Base-by-base conservation (phyloP, 1,284 basidiomycete genomes). In the Leccinum solheimii region DNA sequence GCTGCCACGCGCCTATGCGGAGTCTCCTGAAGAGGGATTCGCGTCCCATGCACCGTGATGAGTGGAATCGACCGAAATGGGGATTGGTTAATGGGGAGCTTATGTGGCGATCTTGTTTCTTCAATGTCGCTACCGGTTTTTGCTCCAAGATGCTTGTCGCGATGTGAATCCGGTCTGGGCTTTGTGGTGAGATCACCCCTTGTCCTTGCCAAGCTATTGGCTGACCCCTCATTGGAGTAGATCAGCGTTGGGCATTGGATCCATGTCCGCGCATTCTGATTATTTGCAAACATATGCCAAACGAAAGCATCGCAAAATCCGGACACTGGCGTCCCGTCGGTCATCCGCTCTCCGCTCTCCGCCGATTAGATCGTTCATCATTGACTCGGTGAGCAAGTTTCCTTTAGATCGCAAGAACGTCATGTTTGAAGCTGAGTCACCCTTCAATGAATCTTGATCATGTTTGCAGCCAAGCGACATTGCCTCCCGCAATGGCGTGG, bases 361-460 rank as follows among this genome's bases (percentile, higher is more conserved):
- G 27, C 36, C 1, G 10, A 30, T 21, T 19, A 36, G 53, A 16
- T 51, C 40, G 19, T 32, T 70, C 34, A 36, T 36, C 34, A 6
- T 45, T 45, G 71, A 38, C 38, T 32, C 63, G 56, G 56, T 67
- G 68, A 55, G 19, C 21, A 45, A 14, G 8, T 72, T 74, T 52
- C 63, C 62, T 9, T 19, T 71, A 9, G 51, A 56, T 32, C 59
- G 52, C 19, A 66, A 77, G 3, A 3, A 30, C 38, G 66, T 79
- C 63, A 81, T 81, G 23, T 86, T 85, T 66, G 81, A 78, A 61
- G 77, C 85, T 58, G 85, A 89, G 65, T 84, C 85, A 6, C 83
- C 10, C 19, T 43, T 34, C 27, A 30, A 30, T 30, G 27, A 30
- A 30, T 30, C 27, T 73, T 84, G 10, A 70, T 81, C 1, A 68